These are phyloP conservation scores for Meira miltonrushii DNA, from an alignment of 1,284 basidiomycete species.

Conservation along the genomic window DNA sequence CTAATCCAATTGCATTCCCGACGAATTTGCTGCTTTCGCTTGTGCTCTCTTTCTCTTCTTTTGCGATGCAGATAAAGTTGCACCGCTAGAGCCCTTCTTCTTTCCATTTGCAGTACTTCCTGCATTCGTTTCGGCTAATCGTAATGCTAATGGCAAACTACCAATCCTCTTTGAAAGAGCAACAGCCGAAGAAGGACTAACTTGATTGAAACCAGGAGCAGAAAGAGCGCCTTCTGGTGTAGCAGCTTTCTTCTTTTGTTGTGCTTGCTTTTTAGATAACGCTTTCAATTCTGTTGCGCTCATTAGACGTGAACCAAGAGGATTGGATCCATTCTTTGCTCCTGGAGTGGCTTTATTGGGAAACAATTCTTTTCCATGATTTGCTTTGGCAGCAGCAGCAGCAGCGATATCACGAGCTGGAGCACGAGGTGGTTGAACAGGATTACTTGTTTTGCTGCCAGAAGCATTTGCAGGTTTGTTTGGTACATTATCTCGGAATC, in stretches of 20 bases:
- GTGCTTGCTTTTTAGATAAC: constrained; percentile 7
- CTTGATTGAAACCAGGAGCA: not conserved
- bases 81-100: not conserved
- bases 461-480: not conserved
- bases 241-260: not conserved
- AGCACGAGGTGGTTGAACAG: not conserved
- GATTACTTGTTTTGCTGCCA: not conserved
- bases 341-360: not conserved
- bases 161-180: constrained; percentile 6
- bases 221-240: not conserved
- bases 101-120: not conserved
- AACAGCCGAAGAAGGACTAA: not conserved
- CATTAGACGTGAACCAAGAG: not conserved
- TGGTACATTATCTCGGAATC: not conserved
- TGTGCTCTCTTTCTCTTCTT: constrained; percentile 1
- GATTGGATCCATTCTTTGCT: not conserved
- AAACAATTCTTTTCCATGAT: not conserved
- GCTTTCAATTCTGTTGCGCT: constrained; percentile 5
- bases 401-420: not conserved
- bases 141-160: constrained; percentile 6
- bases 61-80: not conserved
- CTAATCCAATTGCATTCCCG: no score
- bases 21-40: not conserved
- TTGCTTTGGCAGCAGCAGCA: constrained; percentile 10
- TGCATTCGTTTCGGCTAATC: not conserved